A percentile compares a stretch with the other conserved stretches of the same genome.
Conservation (phyloP, 768 basidiomycete genomes). For the Austroboletus eburneus region DNA sequence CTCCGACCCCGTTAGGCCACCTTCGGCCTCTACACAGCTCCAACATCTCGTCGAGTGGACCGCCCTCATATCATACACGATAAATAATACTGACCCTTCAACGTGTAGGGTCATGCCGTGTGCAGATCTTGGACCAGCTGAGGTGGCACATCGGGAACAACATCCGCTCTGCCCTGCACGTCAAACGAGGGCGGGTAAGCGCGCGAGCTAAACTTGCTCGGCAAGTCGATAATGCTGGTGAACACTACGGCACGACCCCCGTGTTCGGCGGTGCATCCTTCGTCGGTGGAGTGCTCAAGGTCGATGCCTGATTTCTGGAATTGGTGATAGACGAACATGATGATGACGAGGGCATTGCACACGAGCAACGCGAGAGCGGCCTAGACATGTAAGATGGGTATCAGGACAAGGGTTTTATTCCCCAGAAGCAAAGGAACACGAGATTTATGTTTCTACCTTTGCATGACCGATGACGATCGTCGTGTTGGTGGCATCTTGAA, state of each 20-base stretch:
- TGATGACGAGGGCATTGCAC: constrained; percentile 20
- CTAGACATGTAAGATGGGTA: neutral
- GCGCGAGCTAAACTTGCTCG: constrained; percentile 10
- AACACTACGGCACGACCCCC: constrained; percentile 3
- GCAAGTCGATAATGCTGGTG: constrained; percentile 16
- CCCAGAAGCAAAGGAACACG: neutral
- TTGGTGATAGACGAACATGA: constrained; percentile 16
- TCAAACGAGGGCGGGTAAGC: neutral
- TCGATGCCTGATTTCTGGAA: neutral
- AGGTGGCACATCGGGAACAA: neutral
- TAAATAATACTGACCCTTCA: no score
- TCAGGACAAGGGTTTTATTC: neutral
- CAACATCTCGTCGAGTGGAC: no score
- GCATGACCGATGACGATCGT: constrained; percentile 19
- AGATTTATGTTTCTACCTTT: constrained; percentile 14
- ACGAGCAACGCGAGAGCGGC: constrained; percentile 19
- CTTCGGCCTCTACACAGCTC: no score
- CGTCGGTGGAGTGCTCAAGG: neutral
- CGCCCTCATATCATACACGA: no score
- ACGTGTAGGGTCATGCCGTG: no score
- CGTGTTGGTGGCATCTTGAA: neutral
- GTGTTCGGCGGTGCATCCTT: neutral
- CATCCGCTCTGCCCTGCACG: neutral
- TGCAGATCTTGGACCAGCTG: no score
- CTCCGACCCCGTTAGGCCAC: no score